Evolutionary conservation across 2,329 filamentous ascomycete species (phyloP), one percentile per base, ranked within the genome.

Genomic region (Pseudogymnoascus sp.): DNA sequence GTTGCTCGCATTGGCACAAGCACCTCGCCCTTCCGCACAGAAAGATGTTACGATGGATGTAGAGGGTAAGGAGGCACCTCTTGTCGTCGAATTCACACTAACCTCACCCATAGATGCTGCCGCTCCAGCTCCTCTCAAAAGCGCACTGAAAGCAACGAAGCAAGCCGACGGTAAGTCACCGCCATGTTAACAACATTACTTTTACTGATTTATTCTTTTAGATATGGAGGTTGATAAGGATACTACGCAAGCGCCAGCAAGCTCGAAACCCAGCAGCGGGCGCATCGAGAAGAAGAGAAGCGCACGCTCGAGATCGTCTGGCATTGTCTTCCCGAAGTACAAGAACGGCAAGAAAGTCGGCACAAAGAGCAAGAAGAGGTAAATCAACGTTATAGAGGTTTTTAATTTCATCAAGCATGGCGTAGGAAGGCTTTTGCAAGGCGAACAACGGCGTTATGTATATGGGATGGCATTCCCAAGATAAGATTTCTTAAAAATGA

Each of bases 1-100:
- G 76, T 80, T 97, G 63, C 80, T 92, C 70, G 91, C 92, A 73
- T 74, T 96, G 68, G 89, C 88, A 54, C 81, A 86, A 62, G 86
- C 92, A 71, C 86, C 90, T 63, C 91, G 89, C 73, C 86, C 89
- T 58, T 74, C 75, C 61, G 11, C 17, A 31, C 73, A 78, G 44
- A 78, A 80, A 68, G 76, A 84, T 66, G 74, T 80, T 66, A 77
- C 77, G 61, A 81, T 83, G 72, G 76, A 78, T 59, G 72, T 71
- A 67, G 71, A 75, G 67, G 72, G 69, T 54, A 58, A 62, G 66
- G 62, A 64, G 37, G 64, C 39, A 40, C 15, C 15, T 44, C 36
- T 44, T 17, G 31, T 4, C n/a, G 15, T 50, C 24, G 33, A 58
- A 17, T 54, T 36, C 21, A 58, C 29, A 33, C 39, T 35, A 26